Evolutionary conservation across 805 yeast species (phyloP), one percentile per base, ranked within the genome.

Genomic region (Millerozyma miso): DNA sequence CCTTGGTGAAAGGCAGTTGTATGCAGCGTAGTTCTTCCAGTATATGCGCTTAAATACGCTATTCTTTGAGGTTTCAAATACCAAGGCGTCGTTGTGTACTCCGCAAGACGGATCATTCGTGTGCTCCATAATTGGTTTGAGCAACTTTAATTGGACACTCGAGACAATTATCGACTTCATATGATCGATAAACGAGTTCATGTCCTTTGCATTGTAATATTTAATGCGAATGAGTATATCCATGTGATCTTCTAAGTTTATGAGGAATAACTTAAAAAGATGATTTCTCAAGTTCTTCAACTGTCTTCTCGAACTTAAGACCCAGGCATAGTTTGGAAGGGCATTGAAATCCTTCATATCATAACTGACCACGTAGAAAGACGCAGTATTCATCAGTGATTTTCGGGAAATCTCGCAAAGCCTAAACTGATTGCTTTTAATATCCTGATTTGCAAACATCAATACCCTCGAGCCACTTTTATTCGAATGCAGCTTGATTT

Each of bases 171-270:
- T 59, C 19, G 51, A 46, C 26, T 56, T 47, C 20, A 63, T 44
- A 23, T 47, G 52, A 37, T 54, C 53, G 51, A 63, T 55, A 43
- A 69, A 69, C 15, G 47, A 45, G 16, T 52, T 50, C 47, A 59
- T 53, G 8, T 58, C 58, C 23, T 48, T 45, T 31, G 65, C 57
- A 50, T 61, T 59, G 35, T 53, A 50, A 49, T 70, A 67, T 47
- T 67, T 70, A 49, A 68, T 55, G 16, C 67, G 47, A 38, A 56
- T 54, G 38, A 70, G 57, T 1, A 63, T 62, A 31, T 69, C 72
- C 18, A 68, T 54, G 45, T 63, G 70, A 32, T 66, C 71, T 19
- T 58, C 65, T 43, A 67, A 47, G 50, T 70, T 70, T 36, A 65
- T 58, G 46, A 67, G 44, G 39, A 69, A 59, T 20, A 69, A 44